Evolutionary conservation across 441 rosid species (phyloP).

Genomic region (Melastoma candidum): DNA sequence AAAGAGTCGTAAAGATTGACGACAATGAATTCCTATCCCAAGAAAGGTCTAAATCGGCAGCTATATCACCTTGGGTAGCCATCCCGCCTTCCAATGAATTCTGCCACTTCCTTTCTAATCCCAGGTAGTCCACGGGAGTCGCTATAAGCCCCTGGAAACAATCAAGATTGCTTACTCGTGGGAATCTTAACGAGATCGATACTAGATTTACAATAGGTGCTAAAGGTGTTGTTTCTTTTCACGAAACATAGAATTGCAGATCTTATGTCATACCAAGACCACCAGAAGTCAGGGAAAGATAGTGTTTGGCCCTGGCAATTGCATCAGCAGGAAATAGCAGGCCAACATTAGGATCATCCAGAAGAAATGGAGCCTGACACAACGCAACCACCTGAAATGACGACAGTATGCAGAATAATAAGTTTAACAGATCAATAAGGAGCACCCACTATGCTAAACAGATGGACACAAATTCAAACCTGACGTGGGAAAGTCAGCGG

Average conservation of each 20-base stretch:
- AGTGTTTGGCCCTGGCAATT: conserved; percentile 86
- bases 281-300: conserved; percentile 70
- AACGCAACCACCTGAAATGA: conserved; percentile 75
- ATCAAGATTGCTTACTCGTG: no score
- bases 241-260: no score
- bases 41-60: conserved; percentile 4
- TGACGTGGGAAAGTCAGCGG: conserved; percentile 90
- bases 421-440: conserved; percentile 3
- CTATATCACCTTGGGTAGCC: conserved; percentile 80
- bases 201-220: neutral
- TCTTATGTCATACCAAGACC: conserved; percentile 60
- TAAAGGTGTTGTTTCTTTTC: neutral
- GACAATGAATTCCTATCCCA: neutral
- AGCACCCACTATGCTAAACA: conserved; percentile 4
- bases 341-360: conserved; percentile 91
- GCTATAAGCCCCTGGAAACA: conserved; percentile 77
- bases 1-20: neutral
- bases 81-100: conserved; percentile 84
- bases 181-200: no score
- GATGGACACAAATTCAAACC: conserved; percentile 24
- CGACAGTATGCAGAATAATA: conserved; percentile 8
- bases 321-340: conserved; percentile 90
- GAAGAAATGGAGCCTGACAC: conserved; percentile 95
- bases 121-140: conserved; percentile 93
- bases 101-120: conserved; percentile 87